These are phyloP conservation scores for Fagus sylvatica DNA, from an alignment of 306 rosid species.

Conservation along the genomic window DNA sequence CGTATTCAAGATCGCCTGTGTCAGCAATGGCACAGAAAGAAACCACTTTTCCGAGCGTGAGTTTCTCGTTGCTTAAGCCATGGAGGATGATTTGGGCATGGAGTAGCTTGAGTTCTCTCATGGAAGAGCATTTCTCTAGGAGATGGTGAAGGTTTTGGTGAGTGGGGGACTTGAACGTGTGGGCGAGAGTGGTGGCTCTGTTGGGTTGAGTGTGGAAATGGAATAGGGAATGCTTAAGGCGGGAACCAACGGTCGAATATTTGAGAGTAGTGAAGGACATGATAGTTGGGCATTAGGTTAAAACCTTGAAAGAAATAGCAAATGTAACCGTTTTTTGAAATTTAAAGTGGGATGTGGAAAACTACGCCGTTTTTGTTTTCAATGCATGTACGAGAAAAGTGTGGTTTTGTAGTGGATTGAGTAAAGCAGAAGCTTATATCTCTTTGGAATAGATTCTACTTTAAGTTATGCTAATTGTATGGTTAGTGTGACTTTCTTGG, in stretches of 20 bases:
- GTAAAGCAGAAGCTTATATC: not conserved
- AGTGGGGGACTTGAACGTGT: constrained; percentile 39
- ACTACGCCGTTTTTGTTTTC: not conserved
- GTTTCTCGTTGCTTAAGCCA: constrained; percentile 37
- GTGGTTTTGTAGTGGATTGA: not conserved
- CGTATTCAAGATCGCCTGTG: constrained; percentile 45
- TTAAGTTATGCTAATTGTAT: not conserved
- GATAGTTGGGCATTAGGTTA: constrained; percentile 23
- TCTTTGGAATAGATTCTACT: not conserved
- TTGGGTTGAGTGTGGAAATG: constrained; percentile 13
- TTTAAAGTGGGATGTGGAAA: not conserved
- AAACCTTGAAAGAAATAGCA: not conserved
- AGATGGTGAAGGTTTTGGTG: constrained; percentile 60
- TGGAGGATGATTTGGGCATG: constrained; percentile 70
- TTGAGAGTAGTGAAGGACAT: constrained; percentile 35
- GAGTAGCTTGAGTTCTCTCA: constrained; percentile 50
- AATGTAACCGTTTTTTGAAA: constrained; percentile 4
- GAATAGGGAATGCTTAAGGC: constrained; percentile 25
- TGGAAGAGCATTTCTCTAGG: constrained; percentile 55
- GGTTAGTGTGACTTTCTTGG: not conserved
- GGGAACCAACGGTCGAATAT: constrained; percentile 40
- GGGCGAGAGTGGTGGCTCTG: constrained; percentile 13
- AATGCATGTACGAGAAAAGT: no score
- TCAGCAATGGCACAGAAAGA: constrained; percentile 41
- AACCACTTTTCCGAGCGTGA: constrained; percentile 52